Percentiles rank a stretch among this genome's conserved stretches.
These are phyloP conservation scores for Camellia lanceoleosa DNA, from an alignment of 148 eudicot genomes.

Conservation along the genomic window DNA sequence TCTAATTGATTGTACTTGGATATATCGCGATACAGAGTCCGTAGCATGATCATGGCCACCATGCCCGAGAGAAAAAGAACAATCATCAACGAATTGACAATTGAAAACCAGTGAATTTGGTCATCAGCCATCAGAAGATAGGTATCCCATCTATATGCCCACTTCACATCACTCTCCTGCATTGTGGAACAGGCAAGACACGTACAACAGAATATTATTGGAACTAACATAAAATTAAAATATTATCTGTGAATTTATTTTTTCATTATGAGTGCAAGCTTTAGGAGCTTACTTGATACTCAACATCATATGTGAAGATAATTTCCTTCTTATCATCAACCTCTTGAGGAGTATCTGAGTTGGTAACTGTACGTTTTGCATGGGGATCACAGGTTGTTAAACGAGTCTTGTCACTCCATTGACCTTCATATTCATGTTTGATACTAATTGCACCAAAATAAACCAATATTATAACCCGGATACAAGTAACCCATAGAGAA, in stretches of 20 bases:
- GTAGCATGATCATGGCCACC: slow-evolving; percentile 45
- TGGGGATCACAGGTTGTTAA: slow-evolving; percentile 40
- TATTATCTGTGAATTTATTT: neutral
- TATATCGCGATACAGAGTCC: slow-evolving; percentile 39
- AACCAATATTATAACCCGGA: neutral
- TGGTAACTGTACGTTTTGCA: slow-evolving; percentile 30
- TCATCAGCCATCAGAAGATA: slow-evolving; percentile 45
- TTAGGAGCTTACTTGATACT: slow-evolving; percentile 22
- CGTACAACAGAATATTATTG: neutral
- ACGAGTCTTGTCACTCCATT: slow-evolving; percentile 30
- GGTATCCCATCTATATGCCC: slow-evolving; percentile 47
- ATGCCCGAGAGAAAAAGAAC: slow-evolving; percentile 43
- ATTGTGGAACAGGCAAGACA: neutral
- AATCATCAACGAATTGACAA: slow-evolving; percentile 41
- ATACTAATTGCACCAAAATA: slow-evolving; percentile 18
- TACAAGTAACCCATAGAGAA: neutral
- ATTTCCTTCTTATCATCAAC: slow-evolving; percentile 42
- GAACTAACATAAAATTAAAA: neutral
- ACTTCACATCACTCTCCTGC: slow-evolving; percentile 39
- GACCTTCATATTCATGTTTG: slow-evolving; percentile 34
- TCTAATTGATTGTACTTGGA: slow-evolving; percentile 37
- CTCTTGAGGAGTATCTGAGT: slow-evolving; percentile 35
- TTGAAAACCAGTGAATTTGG: slow-evolving; percentile 38
- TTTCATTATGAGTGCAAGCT: neutral
- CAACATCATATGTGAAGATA: slow-evolving; percentile 40